A percentile compares a stretch with the other conserved stretches of the same genome.
Evolutionary conservation across 2,329 filamentous ascomycete species (phyloP).

Genomic region (Cercospora sp.): DNA sequence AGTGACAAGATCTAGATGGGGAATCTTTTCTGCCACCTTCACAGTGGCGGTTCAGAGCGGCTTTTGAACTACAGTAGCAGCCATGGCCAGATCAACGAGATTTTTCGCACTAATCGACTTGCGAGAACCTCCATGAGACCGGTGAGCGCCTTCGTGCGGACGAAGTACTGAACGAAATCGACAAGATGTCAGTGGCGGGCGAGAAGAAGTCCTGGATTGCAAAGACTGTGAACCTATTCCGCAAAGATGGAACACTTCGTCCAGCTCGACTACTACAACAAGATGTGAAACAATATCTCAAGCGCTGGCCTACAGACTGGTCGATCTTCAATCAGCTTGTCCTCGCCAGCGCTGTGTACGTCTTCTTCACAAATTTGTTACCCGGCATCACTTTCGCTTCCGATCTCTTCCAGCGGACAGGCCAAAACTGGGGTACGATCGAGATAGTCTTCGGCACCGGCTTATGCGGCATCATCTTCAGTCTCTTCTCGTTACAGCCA

Average conservation of each 20-base stretch:
- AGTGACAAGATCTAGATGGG: background rate
- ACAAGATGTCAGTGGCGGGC: background rate
- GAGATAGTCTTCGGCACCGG: slow-evolving; percentile 68
- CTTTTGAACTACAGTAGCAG: background rate
- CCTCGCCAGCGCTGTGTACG: slow-evolving; percentile 63
- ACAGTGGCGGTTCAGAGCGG: background rate
- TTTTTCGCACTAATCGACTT: background rate
- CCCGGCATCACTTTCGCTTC: slow-evolving; percentile 68
- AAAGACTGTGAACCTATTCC: background rate
- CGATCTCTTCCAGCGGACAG: slow-evolving; percentile 63
- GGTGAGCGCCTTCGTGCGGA: background rate
- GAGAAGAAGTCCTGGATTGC: background rate
- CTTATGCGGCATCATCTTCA: slow-evolving; percentile 63
- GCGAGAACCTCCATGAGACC: background rate
- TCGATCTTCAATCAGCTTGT: slow-evolving; percentile 62
- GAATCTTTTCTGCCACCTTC: slow-evolving; percentile 1
- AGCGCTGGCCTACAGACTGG: slow-evolving; percentile 40
- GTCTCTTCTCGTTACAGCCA: slow-evolving; percentile 61
- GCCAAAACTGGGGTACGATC: slow-evolving; percentile 64
- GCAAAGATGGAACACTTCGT: slow-evolving; percentile 22
- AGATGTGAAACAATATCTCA: slow-evolving; percentile 35
- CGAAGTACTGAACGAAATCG: background rate
- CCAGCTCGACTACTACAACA: slow-evolving; percentile 39
- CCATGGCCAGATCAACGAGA: background rate
- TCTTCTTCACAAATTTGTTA: slow-evolving; percentile 67